Evolutionary conservation across 2,329 filamentous ascomycete genomes (phyloP), one percentile per base, ranked within the genome.

Genomic region (Teratosphaeria pseudoeucalypti): DNA sequence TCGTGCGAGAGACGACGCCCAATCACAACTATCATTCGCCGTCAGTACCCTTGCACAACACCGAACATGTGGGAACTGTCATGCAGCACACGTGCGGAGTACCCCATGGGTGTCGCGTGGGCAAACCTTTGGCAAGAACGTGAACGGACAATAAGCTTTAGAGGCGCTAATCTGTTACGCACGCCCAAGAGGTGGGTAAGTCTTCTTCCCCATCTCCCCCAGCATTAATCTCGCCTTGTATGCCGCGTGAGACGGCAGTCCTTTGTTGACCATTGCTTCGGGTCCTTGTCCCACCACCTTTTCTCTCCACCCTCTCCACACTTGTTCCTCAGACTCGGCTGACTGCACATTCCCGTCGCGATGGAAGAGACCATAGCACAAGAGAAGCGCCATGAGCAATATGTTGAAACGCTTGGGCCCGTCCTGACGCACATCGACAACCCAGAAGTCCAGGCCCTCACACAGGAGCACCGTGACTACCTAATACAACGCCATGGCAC

Each of bases 401-500:
- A 49, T 26, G 23, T 49, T 6, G 56, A 57, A 23, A 16, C 12
- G n/a, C 56, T 57, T 16, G 56, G 56, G n/a, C 56, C 56, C 2
- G 39, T 57, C 6, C 14, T 47, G 9, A 57, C 56, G 37, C 37
- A 57, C 27, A 57, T 57, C 32, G 56, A 52, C 34, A 61, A 63
- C 29, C 61, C 58, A 32, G 59, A 49, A 7, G 58, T 58, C 9
- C 68, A 68, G 12, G 62, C 67, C 47, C 67, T 79, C 27, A 70
- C 75, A 6, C 66, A 71, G 34, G 73, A 75, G 55, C 77, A 79
- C 62, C 71, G 74, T 19, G 71, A 79, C 34, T 82, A 80, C 66
- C 71, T 82, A 10, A 67, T 82, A 12, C 62, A 73, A 34, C 73
- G 75, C 59, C 79, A 82, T 73, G 80, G 80, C 47, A 81, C 78